Base-by-base conservation (phyloP, 2,329 filamentous ascomycete species). In the Ophiosphaerella herpotricha region DNA sequence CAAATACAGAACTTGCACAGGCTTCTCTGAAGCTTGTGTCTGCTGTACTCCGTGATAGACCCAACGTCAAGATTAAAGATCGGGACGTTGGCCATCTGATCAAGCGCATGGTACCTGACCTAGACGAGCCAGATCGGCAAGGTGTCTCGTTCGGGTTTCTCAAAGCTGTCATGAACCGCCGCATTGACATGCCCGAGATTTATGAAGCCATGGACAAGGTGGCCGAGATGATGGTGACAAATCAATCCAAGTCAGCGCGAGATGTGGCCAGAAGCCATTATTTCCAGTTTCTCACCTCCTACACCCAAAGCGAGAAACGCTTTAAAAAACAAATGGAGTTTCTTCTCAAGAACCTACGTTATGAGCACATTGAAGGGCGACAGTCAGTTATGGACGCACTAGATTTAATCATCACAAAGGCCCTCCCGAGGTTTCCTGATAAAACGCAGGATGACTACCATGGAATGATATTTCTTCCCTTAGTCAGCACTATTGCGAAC, bases 61-160 rank as follows among this genome's bases (percentile, higher is more conserved):
- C 85, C 52, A 86, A 87, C 58, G 85, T 94, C 5, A 77, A 82
- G 14, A 80, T 97, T 64, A 91, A 89, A 70, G 89, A 96, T 58
- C 85, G 85, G 3, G 88, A 92, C 37, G 78, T 97, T 16, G 91
- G 94, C 38, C 87, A 91, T 71, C 77, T 99, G 2, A 83, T 97
- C 4, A 85, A 86, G 54, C 89, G 90, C 51, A 78, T 97, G 43
- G 89, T 91, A 61, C 86, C 91, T 24, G 93, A 97, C 66, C 82
- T 99, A 40, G 96, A 95, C 26, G 91, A 97, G 68, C 91, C 93
- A 4, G 87, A 96, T 58, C 87, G 92, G 53, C 90, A 96, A 56
- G 92, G 96, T 60, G 85, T 96, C 36, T 94, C 91, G 0, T 99
- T 99, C 77, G 96, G 90, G 66, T 97, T 99, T 74, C 76, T 99